A percentile compares a stretch with the other conserved stretches of the same genome.
Conservation (phyloP, 1,139 yeast species). For the Geotrichum candidum region DNA sequence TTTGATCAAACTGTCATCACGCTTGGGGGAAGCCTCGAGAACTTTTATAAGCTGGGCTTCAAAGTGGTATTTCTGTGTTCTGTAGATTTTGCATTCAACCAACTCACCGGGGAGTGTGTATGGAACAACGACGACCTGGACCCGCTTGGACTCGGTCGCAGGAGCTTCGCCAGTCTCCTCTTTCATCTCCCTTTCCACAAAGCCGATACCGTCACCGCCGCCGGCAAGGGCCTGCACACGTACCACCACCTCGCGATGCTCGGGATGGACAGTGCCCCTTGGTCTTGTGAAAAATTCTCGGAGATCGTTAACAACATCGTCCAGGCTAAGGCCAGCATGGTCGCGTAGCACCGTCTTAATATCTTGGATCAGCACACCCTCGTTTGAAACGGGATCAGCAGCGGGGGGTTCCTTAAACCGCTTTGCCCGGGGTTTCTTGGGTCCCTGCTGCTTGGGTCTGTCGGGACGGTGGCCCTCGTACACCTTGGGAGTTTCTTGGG, state of each 20-base stretch:
- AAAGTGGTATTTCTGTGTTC: constrained; percentile 68
- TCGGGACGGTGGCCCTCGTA: constrained; percentile 2
- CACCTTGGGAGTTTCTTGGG: not conserved
- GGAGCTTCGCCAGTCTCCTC: constrained; percentile 3
- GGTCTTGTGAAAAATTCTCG: constrained; percentile 56
- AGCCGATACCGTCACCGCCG: constrained; percentile 51
- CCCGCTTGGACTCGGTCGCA: not conserved
- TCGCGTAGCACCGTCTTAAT: constrained; percentile 53
- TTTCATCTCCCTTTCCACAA: constrained; percentile 22
- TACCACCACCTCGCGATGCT: constrained; percentile 56
- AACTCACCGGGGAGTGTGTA: constrained; percentile 84
- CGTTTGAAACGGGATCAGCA: constrained; percentile 70
- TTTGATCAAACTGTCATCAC: constrained; percentile 51
- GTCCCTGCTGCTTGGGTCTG: constrained; percentile 12
- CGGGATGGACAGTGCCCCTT: constrained; percentile 47
- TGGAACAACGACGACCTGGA: constrained; percentile 57
- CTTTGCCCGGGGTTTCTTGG: constrained; percentile 36
- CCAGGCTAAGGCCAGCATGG: constrained; percentile 39
- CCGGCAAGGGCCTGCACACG: constrained; percentile 55
- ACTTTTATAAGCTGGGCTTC: constrained; percentile 70
- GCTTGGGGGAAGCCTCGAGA: constrained; percentile 39
- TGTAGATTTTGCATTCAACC: constrained; percentile 63
- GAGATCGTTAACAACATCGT: constrained; percentile 58
- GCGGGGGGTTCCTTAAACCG: constrained; percentile 52
- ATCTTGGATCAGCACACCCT: constrained; percentile 74